Percentiles rank a stretch among this genome's conserved stretches.
Evolutionary conservation across 1,139 yeast genomes (phyloP).

Genomic region (Yamadazyma buinensis): DNA sequence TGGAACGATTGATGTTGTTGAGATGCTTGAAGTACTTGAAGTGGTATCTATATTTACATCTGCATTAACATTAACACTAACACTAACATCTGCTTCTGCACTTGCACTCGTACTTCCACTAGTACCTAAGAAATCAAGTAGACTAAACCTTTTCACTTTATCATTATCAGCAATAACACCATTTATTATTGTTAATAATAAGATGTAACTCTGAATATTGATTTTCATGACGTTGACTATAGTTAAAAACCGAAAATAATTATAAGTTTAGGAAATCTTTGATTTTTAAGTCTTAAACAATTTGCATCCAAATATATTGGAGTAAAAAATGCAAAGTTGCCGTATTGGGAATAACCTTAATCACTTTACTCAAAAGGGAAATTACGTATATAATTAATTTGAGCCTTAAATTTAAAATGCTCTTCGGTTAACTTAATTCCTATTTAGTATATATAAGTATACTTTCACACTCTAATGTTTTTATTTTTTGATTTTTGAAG

Average conservation of each 20-base stretch:
- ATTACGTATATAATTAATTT: not conserved
- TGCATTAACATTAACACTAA: slow-evolving; percentile 3
- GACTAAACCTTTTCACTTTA: slow-evolving; percentile 14
- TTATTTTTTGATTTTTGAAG: too few species aligned
- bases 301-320: too few species aligned
- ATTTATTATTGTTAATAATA: slow-evolving; percentile 12
- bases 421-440: not conserved
- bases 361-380: slow-evolving; percentile 2
- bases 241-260: slow-evolving; percentile 6
- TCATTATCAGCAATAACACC: slow-evolving; percentile 12
- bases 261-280: too few species aligned
- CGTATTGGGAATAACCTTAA: not conserved
- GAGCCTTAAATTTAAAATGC: too few species aligned
- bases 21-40: not conserved
- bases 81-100: not conserved
- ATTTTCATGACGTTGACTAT: slow-evolving; percentile 15
- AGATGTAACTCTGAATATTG: slow-evolving; percentile 12
- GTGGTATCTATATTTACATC: slow-evolving; percentile 9
- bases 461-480: too few species aligned
- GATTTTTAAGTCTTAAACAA: too few species aligned
- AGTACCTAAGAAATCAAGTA: slow-evolving; percentile 10
- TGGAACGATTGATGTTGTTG: not conserved
- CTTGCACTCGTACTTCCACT: slow-evolving; percentile 2
- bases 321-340: not conserved
- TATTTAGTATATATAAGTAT: too few species aligned